Conservation (phyloP, 495 filamentous ascomycete species). For the Xylaria flabelliformis region DNA sequence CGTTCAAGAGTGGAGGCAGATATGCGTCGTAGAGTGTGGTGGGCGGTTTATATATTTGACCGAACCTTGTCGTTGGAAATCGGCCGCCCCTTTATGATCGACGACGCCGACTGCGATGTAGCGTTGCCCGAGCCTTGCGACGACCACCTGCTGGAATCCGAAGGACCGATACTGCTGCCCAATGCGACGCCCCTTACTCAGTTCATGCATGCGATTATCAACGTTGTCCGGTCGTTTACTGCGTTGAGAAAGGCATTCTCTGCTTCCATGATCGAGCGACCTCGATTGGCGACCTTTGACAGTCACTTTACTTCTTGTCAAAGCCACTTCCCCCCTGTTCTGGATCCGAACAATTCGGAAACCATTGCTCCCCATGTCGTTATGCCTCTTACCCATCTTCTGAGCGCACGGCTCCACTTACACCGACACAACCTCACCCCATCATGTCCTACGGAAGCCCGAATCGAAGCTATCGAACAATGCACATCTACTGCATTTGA, state of each 20-base stretch:
- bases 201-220: slow-evolving; percentile 78
- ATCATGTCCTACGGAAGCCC: slow-evolving; percentile 66
- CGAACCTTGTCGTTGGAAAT: slow-evolving; percentile 81
- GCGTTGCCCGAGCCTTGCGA: slow-evolving; percentile 80
- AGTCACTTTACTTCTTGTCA: slow-evolving; percentile 79
- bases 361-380: slow-evolving; percentile 76
- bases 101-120: slow-evolving; percentile 89
- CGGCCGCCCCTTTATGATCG: slow-evolving; percentile 81
- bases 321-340: slow-evolving; percentile 73
- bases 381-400: slow-evolving; percentile 75
- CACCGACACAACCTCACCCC: slow-evolving; percentile 92
- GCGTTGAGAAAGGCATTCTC: slow-evolving; percentile 77
- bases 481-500: slow-evolving; percentile 78
- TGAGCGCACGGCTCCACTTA: slow-evolving; percentile 82
- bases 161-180: slow-evolving; percentile 59
- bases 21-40: slow-evolving; percentile 90
- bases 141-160: slow-evolving; percentile 78
- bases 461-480: slow-evolving; percentile 74
- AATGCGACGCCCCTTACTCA: slow-evolving; percentile 60
- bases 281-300: slow-evolving; percentile 80
- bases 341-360: slow-evolving; percentile 66
- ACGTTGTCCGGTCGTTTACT: slow-evolving; percentile 82
- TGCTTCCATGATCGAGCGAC: slow-evolving; percentile 67
- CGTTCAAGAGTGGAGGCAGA: slow-evolving; percentile 73
- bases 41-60: slow-evolving; percentile 92